Base-by-base conservation (phyloP, 73 alveolate genomes). In the Breviolum minutum region DNA sequence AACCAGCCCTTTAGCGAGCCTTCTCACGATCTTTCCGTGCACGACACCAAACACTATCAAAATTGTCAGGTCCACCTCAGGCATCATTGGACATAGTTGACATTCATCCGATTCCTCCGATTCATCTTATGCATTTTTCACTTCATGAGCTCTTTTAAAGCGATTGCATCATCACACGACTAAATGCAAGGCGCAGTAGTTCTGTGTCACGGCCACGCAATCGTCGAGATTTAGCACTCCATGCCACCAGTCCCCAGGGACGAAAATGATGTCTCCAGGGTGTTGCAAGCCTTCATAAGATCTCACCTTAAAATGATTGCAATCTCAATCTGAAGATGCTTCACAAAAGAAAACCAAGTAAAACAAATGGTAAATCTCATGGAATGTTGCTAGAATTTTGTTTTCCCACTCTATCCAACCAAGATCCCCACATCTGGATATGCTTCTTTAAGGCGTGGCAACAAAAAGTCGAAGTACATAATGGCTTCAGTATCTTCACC, bases 231-330 rank as follows among this genome's bases (percentile, higher is more conserved):
- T 99, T 63, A 99, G 95, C 54, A 99, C 99, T n/a, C 99, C 99
- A 88, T 99, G 99, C 99, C 99, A 99, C 99, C 99, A 99, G 62
- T 95, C 98, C 61, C 99, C 99, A 1, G 99, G 99, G 62, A 99
- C 99, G 83, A 94, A 99, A 40, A 99, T 96, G 80, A 99, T 79
- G 77, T 99, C 99, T 30, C 99, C 99, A 4, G 99, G 99, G 22
- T 89, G 80, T 54, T 99, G 99, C 29, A 99, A 99, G 61, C 99
- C 99, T 68, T 88, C 95, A n/a, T 88, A 88, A 14, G 70, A 29
- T 22, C 68, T 88, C 85, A 88, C 95, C 95, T 88, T 22, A 71
- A 61, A 40, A 73, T 40, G 54, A 40, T 40, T 40, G 54, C 54
- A 40, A 40, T 40, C 3, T 40, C 54, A 40, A 40, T 3, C 54